Conservation (phyloP, 1,284 basidiomycete genomes). For the Leucoagaricus sp. region DNA sequence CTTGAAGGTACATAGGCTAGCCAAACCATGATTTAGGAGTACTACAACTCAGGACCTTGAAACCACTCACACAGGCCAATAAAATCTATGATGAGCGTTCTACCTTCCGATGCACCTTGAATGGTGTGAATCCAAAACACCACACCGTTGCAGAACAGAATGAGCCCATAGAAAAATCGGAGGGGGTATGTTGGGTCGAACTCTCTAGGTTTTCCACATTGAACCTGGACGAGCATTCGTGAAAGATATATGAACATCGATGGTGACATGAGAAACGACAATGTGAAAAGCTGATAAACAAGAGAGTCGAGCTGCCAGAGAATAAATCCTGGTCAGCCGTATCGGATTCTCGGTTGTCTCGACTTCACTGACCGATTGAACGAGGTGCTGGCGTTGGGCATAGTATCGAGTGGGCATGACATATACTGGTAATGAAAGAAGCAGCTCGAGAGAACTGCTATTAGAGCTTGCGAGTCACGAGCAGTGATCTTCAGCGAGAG, state of each 20-base stretch:
- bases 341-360: background rate
- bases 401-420: conserved; percentile 72
- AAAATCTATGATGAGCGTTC: conserved; percentile 71
- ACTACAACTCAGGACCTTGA: background rate
- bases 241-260: conserved; percentile 57
- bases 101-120: conserved; percentile 50
- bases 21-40: conserved; percentile 7
- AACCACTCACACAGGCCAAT: conserved; percentile 65
- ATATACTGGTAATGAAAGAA: conserved; percentile 36
- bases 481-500: background rate
- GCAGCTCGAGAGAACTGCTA: background rate
- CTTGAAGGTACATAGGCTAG: conserved; percentile 62
- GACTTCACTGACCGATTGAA: conserved; percentile 58
- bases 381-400: conserved; percentile 76
- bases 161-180: conserved; percentile 61
- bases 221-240: conserved; percentile 60
- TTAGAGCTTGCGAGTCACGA: background rate
- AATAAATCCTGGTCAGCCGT: conserved; percentile 11
- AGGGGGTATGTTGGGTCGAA: conserved; percentile 61
- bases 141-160: conserved; percentile 57
- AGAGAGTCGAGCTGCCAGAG: conserved; percentile 62
- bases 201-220: conserved; percentile 65
- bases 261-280: conserved; percentile 77
- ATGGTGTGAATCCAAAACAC: conserved; percentile 62
- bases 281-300: conserved; percentile 68